Conservation (phyloP, 2,329 filamentous ascomycete species). For the Colletotrichum musae region DNA sequence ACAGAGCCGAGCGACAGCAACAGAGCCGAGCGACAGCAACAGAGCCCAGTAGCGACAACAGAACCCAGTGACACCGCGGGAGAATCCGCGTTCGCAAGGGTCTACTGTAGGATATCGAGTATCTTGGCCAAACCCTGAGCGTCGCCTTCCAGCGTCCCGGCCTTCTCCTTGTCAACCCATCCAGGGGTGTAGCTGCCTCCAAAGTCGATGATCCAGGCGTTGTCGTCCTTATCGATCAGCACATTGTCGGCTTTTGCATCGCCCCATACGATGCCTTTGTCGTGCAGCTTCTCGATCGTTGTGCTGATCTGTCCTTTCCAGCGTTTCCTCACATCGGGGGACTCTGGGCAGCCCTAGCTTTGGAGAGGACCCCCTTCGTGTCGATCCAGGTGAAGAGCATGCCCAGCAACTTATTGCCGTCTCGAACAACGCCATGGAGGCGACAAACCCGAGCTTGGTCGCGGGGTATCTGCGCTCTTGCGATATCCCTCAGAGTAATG, state of each 20-base stretch:
- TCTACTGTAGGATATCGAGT: background rate
- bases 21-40: no score
- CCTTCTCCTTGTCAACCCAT: conserved; percentile 46
- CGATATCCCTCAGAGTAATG: conserved; percentile 38
- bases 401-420: conserved; percentile 11
- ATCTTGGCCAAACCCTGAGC: conserved; percentile 43
- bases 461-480: conserved; percentile 29
- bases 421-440: conserved; percentile 42
- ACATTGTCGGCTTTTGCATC: conserved; percentile 50
- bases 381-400: conserved; percentile 20
- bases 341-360: conserved; percentile 15
- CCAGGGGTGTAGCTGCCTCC: conserved; percentile 49
- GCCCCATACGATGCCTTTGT: conserved; percentile 47
- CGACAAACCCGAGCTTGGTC: conserved; percentile 39
- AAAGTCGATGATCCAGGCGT: conserved; percentile 52
- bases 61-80: no score
- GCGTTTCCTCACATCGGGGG: conserved; percentile 34
- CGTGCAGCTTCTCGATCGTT: conserved; percentile 42
- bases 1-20: no score
- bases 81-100: no score
- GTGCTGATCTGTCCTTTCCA: conserved; percentile 43
- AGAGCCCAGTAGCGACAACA: no score
- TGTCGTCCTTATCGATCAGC: conserved; percentile 47
- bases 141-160: conserved; percentile 46
- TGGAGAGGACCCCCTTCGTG: conserved; percentile 13